These are phyloP conservation scores for Triangularia verruculosa DNA, from an alignment of 2,329 filamentous ascomycete genomes.

Conservation along the genomic window DNA sequence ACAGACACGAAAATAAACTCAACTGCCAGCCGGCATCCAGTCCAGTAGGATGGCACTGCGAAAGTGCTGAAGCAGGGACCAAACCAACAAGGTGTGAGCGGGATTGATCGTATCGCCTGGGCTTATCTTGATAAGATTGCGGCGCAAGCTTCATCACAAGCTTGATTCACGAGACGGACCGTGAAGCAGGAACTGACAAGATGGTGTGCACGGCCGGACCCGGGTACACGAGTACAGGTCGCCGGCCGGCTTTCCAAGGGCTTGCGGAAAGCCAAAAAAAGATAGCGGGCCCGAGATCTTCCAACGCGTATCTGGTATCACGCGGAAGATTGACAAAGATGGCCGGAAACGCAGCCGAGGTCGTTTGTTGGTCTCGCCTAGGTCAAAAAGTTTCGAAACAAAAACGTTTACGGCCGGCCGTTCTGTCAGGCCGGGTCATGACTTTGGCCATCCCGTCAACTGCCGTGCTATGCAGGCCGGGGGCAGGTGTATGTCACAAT, in stretches of 20 bases:
- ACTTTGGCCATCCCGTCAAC: background rate
- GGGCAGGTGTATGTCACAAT: background rate
- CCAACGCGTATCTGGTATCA: slow-evolving; percentile 4
- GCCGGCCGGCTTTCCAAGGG: slow-evolving; percentile 4
- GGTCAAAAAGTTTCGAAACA: slow-evolving; percentile 26
- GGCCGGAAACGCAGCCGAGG: slow-evolving; percentile 15
- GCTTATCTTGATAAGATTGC: slow-evolving; percentile 13
- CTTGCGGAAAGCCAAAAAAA: slow-evolving; percentile 10
- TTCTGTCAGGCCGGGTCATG: background rate
- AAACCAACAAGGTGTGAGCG: slow-evolving; percentile 15
- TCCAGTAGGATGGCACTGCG: slow-evolving; percentile 8
- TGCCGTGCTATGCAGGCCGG: background rate
- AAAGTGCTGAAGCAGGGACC: slow-evolving; percentile 12
- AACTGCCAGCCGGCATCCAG: slow-evolving; percentile 4
- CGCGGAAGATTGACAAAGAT: slow-evolving; percentile 8
- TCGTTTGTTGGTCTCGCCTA: slow-evolving; percentile 9
- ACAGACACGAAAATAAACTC: slow-evolving; percentile 6
- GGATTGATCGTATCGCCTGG: slow-evolving; percentile 4
- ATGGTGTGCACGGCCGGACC: background rate
- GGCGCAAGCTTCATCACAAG: slow-evolving; percentile 4
- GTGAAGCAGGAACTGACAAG: background rate
- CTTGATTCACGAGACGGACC: background rate
- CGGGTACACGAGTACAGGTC: background rate
- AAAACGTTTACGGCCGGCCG: slow-evolving; percentile 5
- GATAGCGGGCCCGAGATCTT: background rate